Evolutionary conservation across 1,284 basidiomycete genomes (phyloP), one percentile per base, ranked within the genome.

Genomic region (Malassezia brasiliensis): DNA sequence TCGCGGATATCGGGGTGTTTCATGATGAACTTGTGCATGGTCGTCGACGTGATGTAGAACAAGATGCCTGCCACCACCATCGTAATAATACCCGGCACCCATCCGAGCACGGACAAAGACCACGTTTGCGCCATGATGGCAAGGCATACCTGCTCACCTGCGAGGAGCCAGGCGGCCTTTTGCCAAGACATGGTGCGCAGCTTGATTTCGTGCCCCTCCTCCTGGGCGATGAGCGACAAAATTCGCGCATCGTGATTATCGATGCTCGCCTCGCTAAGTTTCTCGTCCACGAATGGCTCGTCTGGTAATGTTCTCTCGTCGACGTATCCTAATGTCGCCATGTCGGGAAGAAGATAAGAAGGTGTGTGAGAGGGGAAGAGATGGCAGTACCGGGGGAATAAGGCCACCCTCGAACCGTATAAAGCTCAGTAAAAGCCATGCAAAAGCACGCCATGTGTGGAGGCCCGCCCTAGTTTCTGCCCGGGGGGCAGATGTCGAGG

Each of bases 11-110:
- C 59, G 0, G 83, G 83, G 57, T 85, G 79, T 56, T 76, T 76
- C 64, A 85, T 77, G 69, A 81, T 83, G 72, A 80, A 85, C 4
- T 77, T 73, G 79, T 80, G 81, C 8, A 83, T 77, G 20, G 49
- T 64, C 19, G 71, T 52, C 11, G 65, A 67, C 5, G 70, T 72
- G 47, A 69, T 67, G 14, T 68, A 58, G 5, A 66, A 64, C 3
- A 64, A 46, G 9, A 65, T n/a, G 17, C 67, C 70, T 37, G 71
- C 19, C 37, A 59, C 59, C n/a, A 71, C 51, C 14, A 64, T 67
- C 7, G 64, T 56, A 6, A 72, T 45, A 15, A 72, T 51, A 20
- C 69, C 69, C 20, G 69, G 66, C 0, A 63, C 70, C 65, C 71
- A 67, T 15, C 70, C 70, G 28, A 71, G 63, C 14, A 59, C 57